Base-by-base conservation (phyloP, 352 stramenopile species). In the Pythium apleroticum region DNA sequence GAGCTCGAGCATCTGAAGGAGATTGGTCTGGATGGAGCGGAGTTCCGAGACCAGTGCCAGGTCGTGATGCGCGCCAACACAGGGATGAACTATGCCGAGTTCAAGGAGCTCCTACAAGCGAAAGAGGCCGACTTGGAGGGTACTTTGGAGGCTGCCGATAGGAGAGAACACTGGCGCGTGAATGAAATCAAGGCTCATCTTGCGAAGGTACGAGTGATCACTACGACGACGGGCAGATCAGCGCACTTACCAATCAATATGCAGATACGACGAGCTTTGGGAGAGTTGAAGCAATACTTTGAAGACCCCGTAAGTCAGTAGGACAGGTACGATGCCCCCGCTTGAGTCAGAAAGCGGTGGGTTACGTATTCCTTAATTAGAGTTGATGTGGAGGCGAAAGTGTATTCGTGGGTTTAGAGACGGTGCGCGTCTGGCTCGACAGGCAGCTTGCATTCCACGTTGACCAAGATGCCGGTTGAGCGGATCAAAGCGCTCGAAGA, bases 51-150 rank as follows among this genome's bases (percentile, higher is more conserved):
- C 27, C 82, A 95, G 58, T 95, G 86, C 15, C 86, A 93, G 28
- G 4, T 86, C 4, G 77, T 95, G 27, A 89, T 95, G 81, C 71
- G 71, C 17, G 86, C 84, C 12, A 95, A 95, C 58, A 84, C 81
- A 5, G 86, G 86, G 7, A 93, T 90, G 58, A 84, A 93, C 67
- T 91, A 83, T 35, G 39, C 77, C 28, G 86, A 92, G 49, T 92
- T 93, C 35, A 74, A 65, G 5, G 59, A 72, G 15, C 66, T 95
- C 7, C 66, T 95, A 22, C 65, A 65, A 33, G 77, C 80, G 14
- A 91, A 89, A 53, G 48, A 68, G 10, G 53, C 50, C 1, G 72
- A 91, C 2, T 48, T 90, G 3, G 57, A 69, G 35, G 12, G 1
- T 30, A 35, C 7, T 46, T 12, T 46, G 2, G 3, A 39, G 0